These are phyloP conservation scores for Ligustrum vulgare DNA, from an alignment of 257 asterid species.

Conservation along the genomic window DNA sequence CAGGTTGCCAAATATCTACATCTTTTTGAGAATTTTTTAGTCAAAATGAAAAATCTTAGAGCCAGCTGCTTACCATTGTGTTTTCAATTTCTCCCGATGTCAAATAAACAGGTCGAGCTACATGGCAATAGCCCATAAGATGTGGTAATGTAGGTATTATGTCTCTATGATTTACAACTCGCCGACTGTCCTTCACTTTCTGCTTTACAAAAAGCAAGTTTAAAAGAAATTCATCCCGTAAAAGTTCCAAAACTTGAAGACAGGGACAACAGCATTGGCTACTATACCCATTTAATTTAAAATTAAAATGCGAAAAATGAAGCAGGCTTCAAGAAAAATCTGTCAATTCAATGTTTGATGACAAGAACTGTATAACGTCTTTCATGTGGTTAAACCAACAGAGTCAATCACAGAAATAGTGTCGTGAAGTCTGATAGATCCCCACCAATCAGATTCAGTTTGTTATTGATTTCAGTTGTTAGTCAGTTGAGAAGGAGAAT, in stretches of 20 bases:
- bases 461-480: too few species aligned
- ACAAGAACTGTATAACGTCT: neutral
- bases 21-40: neutral
- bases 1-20: neutral
- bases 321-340: neutral
- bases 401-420: too few species aligned
- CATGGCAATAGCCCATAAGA: conserved; percentile 97
- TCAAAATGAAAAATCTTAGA: conserved; percentile 2
- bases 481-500: too few species aligned
- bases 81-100: conserved; percentile 54
- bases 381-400: neutral
- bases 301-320: too few species aligned
- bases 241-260: conserved; percentile 11
- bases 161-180: conserved; percentile 93
- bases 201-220: conserved; percentile 31
- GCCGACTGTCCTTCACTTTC: conserved; percentile 94
- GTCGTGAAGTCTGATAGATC: too few species aligned
- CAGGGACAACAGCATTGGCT: neutral
- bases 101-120: conserved; percentile 93
- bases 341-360: neutral
- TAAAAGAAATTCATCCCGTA: neutral
- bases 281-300: neutral
- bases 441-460: too few species aligned
- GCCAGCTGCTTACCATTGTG: conserved; percentile 43
- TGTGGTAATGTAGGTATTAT: conserved; percentile 98